A percentile compares a stretch with the other conserved stretches of the same genome.
phyloP scores from a whole-genome alignment of 2,329 filamentous ascomycete genomes.

The Talaromyces sp. region DNA sequence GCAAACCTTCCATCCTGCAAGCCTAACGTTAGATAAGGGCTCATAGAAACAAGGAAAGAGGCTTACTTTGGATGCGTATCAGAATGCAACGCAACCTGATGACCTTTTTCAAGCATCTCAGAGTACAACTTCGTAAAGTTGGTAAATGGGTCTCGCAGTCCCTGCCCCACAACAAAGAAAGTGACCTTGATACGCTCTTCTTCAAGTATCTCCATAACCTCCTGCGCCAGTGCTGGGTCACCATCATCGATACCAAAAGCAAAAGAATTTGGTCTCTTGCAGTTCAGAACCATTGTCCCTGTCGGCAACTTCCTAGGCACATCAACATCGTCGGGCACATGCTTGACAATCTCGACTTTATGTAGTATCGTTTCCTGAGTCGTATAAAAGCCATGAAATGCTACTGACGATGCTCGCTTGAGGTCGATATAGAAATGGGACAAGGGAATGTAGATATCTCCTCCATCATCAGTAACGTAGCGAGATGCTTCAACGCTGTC shows the following conservation, averaged over 20 bases:
- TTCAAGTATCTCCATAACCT: constrained; percentile 60
- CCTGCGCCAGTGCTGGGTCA: constrained; percentile 56
- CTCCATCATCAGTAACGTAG: constrained; percentile 52
- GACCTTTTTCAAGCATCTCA: constrained; percentile 60
- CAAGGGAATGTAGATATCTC: constrained; percentile 61
- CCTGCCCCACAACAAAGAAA: constrained; percentile 67
- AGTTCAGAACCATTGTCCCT: constrained; percentile 60
- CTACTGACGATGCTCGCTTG: constrained; percentile 55
- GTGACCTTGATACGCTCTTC: constrained; percentile 63
- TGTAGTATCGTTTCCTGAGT: constrained; percentile 50
- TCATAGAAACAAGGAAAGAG: background rate
- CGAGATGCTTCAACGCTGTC: constrained; percentile 63
- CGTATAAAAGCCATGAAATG: constrained; percentile 63
- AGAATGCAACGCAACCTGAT: constrained; percentile 67
- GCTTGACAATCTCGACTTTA: constrained; percentile 59
- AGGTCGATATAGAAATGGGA: constrained; percentile 64
- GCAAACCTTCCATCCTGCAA: constrained; percentile 37
- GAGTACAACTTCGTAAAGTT: constrained; percentile 63
- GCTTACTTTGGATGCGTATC: constrained; percentile 63
- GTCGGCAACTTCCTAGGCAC: constrained; percentile 60
- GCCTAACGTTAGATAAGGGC: background rate
- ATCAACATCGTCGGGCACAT: constrained; percentile 50
- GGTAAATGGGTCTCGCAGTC: constrained; percentile 56
- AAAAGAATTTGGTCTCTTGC: constrained; percentile 66
- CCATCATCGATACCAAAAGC: constrained; percentile 72